Evolutionary conservation across 2,329 filamentous ascomycete genomes (phyloP).

Genomic region (Aspergillus piperis): DNA sequence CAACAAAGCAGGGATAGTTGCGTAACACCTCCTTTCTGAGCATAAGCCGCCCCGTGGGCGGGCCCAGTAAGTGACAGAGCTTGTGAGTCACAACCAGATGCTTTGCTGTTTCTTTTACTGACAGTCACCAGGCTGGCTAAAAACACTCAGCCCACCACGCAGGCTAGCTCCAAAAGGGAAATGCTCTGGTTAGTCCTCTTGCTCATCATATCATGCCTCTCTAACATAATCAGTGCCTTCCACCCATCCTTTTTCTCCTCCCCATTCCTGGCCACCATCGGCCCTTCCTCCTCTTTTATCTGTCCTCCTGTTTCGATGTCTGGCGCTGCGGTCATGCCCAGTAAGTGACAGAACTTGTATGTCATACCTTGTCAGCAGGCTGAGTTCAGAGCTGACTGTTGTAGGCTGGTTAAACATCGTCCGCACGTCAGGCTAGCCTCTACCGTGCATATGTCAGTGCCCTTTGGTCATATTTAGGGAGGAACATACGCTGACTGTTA

Average conservation of each 20-base stretch:
- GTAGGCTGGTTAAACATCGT: slow-evolving; percentile 17
- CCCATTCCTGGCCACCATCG: background rate
- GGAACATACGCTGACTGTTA: background rate
- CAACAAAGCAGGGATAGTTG: background rate
- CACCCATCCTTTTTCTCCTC: background rate
- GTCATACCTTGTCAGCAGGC: background rate
- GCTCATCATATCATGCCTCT: background rate
- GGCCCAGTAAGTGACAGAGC: slow-evolving; percentile 23
- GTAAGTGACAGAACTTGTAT: slow-evolving; percentile 28
- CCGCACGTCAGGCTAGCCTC: background rate
- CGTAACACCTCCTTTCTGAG: slow-evolving; percentile 14
- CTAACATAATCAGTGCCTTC: background rate
- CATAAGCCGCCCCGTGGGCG: slow-evolving; percentile 19
- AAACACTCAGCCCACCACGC: slow-evolving; percentile 7
- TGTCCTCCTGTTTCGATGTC: background rate
- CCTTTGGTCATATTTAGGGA: too few relatives aligned
- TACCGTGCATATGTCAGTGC: background rate
- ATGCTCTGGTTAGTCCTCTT: slow-evolving; percentile 6
- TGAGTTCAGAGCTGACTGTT: background rate
- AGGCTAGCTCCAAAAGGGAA: slow-evolving; percentile 6
- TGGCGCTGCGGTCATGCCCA: slow-evolving; percentile 14
- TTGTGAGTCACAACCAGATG: slow-evolving; percentile 8
- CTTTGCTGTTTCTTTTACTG: background rate
- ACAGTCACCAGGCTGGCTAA: slow-evolving; percentile 16
- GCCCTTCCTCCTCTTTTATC: background rate